Percentiles rank a stretch among this genome's conserved stretches.
These are phyloP conservation scores for Penicillium paxilli DNA, from an alignment of 495 filamentous ascomycete genomes.

Conservation along the genomic window DNA sequence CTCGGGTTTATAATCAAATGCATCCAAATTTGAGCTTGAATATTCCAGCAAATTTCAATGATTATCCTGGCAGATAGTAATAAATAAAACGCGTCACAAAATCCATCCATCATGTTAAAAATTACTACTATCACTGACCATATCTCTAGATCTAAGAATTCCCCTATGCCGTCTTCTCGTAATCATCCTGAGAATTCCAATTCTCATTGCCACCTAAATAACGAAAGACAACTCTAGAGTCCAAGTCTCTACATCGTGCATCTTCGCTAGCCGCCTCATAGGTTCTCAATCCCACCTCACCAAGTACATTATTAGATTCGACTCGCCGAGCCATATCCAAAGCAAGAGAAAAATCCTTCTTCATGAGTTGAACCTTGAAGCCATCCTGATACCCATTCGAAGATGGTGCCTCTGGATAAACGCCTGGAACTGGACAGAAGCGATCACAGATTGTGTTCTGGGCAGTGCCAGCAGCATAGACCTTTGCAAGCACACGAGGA, in stretches of 20 bases:
- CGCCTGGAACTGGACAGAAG: conserved; percentile 52
- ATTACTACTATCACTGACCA: too few species aligned
- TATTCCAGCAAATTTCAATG: too few species aligned
- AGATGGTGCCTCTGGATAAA: conserved; percentile 48
- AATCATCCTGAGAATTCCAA: conserved; percentile 24
- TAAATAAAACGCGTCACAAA: too few species aligned
- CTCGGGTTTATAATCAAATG: too few species aligned
- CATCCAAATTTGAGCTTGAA: too few species aligned
- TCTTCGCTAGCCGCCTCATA: conserved; percentile 48
- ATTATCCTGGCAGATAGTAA: too few species aligned
- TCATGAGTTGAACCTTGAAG: conserved; percentile 55
- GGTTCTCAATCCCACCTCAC: conserved; percentile 38
- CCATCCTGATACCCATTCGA: conserved; percentile 49
- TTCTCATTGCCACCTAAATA: conserved; percentile 51
- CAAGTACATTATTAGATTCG: conserved; percentile 43
- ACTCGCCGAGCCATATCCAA: conserved; percentile 46
- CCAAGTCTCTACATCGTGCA: conserved; percentile 44
- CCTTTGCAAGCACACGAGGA: conserved; percentile 43
- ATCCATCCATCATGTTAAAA: too few species aligned
- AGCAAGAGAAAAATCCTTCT: conserved; percentile 52
- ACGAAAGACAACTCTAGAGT: conserved; percentile 55
- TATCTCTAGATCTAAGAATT: too few species aligned
- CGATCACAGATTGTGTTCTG: conserved; percentile 52
- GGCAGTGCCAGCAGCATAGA: conserved; percentile 50
- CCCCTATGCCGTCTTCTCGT: not conserved